Base-by-base conservation (phyloP, 2,329 filamentous ascomycete genomes). In the Alternaria infectoria region DNA sequence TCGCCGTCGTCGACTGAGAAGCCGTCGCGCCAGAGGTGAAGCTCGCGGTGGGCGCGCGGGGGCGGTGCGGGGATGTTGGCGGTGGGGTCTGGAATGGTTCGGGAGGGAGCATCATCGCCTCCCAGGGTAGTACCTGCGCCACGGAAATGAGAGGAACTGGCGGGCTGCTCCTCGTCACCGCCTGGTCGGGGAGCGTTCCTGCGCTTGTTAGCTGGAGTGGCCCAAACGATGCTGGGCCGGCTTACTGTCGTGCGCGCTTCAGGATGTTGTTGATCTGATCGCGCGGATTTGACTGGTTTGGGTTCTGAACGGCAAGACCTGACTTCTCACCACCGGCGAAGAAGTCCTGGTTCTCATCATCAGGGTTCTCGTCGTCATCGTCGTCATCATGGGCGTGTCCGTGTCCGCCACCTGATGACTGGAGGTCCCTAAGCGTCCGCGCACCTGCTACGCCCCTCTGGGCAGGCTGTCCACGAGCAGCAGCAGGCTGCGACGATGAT, bases 301-400 rank as follows among this genome's bases (percentile, higher is more conserved):
- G 88, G 71, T 90, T 89, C 75, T 90, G 87, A 59, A 90, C 88
- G 7, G 88, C 88, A 25, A 90, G 80, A n/a, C 88, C 88, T 28
- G 92, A 95, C 85, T 96, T 96, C 81, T 95, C 93, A 32, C 93
- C 93, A 55, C 93, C 93, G 19, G 93, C 90, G 79, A 94, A 96
- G 66, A 94, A 83, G 74, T 96, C 91, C 62, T 84, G 83, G 25
- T 85, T 84, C 66, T 88, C 86, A 36, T 87, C 83, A 26, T 89
- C 87, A 2, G 90, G 84, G 2, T 86, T 82, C 15, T 89, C 85
- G n/a, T 90, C 86, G 17, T 87, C 85, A 50, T 75, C 74, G 12
- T 65, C 71, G 54, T 87, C 84, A 51, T 88, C 83, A 66, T 86
- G 81, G 40, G 81, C 82, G 19, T 84, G 75, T 26, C 72, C 81